Base-by-base conservation (phyloP, 768 basidiomycete genomes). In the Scleroderma bovista region DNA sequence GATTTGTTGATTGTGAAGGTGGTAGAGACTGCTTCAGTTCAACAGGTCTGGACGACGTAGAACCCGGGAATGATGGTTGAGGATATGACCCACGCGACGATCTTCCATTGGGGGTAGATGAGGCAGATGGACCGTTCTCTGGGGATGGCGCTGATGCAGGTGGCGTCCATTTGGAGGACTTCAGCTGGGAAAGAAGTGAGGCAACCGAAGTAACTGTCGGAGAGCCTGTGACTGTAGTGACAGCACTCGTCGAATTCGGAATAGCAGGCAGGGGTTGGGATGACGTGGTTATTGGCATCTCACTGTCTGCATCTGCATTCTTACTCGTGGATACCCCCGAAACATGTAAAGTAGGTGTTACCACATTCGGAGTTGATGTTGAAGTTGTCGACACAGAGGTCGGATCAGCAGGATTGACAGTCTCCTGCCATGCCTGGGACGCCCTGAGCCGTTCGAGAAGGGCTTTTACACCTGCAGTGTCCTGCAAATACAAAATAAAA, bases 341-440 rank as follows among this genome's bases (percentile, higher is more conserved):
- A 5, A 3, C 4, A 36, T 36, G 34, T 12, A 36, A 36, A 5
- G 32, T 15, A 7, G 34, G 13, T 15, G 6, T n/a, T 23, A 9
- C 41, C 24, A 17, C 24, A 6, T 24, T 46, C 19, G 51, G 58
- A 51, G 46, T 51, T 36, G 50, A 44, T 47, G 29, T 36, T 8
- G 41, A 47, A 48, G 38, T 3, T 13, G 10, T 50, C 37, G 42
- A 47, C 23, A 45, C 49, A 32, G 52, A 34, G 11, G 10, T 20
- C 20, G 42, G 45, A 3, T 47, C 45, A 17, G 60, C 47, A 37
- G 60, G 44, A 44, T 44, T 62, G 15, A 71, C 55, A 2, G 72
- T 60, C 44, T 82, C 73, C 57, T 83, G 77, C 86, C 85, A 90
- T 20, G 81, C 84, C 57, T 79, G 74, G 3, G 88, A 90, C 3